phyloP scores from a whole-genome alignment of 495 filamentous ascomycete species.

The Diplogelasinospora grovesii region DNA sequence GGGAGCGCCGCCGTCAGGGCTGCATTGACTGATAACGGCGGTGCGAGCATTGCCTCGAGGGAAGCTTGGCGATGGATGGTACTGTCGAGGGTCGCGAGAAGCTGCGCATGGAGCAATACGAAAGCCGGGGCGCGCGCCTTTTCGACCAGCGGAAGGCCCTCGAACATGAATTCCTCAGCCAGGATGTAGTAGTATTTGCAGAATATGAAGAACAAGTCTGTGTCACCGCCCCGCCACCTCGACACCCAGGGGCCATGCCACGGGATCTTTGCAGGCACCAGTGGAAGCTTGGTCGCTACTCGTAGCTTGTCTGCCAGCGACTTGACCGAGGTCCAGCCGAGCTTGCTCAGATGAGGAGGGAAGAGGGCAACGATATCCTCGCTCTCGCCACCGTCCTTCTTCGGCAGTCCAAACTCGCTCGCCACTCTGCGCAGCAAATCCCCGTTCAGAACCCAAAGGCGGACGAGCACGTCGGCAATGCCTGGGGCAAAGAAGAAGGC shows the following conservation, averaged over 20 bases:
- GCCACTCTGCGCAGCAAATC: constrained; percentile 63
- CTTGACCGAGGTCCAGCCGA: constrained; percentile 65
- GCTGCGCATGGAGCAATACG: constrained; percentile 77
- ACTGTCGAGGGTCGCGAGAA: constrained; percentile 73
- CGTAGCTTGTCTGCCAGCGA: constrained; percentile 60
- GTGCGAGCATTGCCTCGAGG: constrained; percentile 46
- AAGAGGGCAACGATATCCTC: constrained; percentile 65
- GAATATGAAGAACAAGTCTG: constrained; percentile 90
- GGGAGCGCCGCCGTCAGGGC: constrained; percentile 51
- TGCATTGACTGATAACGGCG: constrained; percentile 69
- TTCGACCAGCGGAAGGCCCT: constrained; percentile 50
- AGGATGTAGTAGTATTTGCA: constrained; percentile 85
- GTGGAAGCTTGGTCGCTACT: constrained; percentile 56
- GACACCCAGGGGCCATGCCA: constrained; percentile 85
- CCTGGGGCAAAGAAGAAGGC: constrained; percentile 95
- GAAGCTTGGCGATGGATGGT: constrained; percentile 69
- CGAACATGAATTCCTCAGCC: constrained; percentile 70
- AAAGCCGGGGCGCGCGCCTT: constrained; percentile 73
- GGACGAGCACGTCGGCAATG: constrained; percentile 76
- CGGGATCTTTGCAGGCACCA: constrained; percentile 63
- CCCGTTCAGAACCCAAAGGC: constrained; percentile 69
- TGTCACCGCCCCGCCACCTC: constrained; percentile 85
- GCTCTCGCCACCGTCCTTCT: constrained; percentile 37
- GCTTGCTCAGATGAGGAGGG: constrained; percentile 59
- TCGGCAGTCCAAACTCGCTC: constrained; percentile 53